Percentiles rank a stretch among this genome's conserved stretches.
Conservation (phyloP, 1,284 basidiomycete species). For the Ustilago sp. region DNA sequence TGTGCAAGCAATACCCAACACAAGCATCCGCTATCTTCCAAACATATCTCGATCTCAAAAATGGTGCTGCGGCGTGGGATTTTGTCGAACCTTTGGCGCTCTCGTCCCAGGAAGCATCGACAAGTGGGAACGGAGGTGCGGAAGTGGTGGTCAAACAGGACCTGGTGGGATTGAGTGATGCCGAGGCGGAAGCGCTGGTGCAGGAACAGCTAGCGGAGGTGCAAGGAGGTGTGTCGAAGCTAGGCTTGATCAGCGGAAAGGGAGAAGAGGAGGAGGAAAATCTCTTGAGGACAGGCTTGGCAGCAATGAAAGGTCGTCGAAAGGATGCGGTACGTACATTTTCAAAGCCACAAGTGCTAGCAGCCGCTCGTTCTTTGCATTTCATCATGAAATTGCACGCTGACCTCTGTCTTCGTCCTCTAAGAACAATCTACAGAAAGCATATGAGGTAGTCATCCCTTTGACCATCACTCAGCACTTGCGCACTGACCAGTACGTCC, state of each 20-base stretch:
- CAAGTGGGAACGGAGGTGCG: background rate
- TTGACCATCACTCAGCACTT: conserved; percentile 43
- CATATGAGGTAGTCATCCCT: conserved; percentile 39
- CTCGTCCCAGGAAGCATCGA: background rate
- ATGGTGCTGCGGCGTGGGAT: conserved; percentile 59
- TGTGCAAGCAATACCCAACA: conserved; percentile 54
- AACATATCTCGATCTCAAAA: conserved; percentile 65
- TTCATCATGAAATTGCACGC: background rate
- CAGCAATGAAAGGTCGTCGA: conserved; percentile 41
- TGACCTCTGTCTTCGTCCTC: background rate
- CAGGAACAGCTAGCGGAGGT: conserved; percentile 4
- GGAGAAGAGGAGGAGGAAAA: background rate
- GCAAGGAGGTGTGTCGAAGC: background rate
- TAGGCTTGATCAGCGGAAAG: conserved; percentile 13
- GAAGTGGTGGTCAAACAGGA: background rate
- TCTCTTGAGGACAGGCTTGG: conserved; percentile 10
- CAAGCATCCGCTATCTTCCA: conserved; percentile 67
- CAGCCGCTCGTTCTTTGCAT: no score
- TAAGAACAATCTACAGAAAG: conserved; percentile 11
- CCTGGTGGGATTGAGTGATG: conserved; percentile 18
- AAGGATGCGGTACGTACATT: conserved; percentile 31
- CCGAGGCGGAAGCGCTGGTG: conserved; percentile 23
- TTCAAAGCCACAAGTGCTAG: no score
- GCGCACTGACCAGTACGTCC: conserved; percentile 27
- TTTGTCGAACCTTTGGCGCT: conserved; percentile 42